Conservation (phyloP, 2,329 filamentous ascomycete species). For the Colletotrichum sp. region DNA sequence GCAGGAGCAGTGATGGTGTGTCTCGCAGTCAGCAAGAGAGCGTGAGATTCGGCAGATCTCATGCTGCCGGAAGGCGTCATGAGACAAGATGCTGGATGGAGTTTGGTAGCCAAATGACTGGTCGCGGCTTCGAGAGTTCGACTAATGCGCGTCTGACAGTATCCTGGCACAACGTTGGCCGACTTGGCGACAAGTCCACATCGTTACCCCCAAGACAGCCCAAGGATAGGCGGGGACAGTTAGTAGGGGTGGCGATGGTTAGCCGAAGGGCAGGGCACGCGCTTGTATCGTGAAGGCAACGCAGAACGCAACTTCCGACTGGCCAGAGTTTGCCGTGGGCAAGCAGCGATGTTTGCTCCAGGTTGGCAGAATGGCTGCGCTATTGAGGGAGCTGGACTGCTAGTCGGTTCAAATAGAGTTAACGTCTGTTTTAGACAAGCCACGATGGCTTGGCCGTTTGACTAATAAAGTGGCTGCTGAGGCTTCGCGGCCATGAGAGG, state of each 20-base stretch:
- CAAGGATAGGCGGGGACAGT: background rate
- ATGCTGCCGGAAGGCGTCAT: background rate
- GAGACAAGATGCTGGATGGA: background rate
- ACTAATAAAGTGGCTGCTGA: background rate
- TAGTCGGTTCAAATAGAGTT: conserved; percentile 9
- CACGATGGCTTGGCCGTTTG: background rate
- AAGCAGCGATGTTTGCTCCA: background rate
- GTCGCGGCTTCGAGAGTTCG: background rate
- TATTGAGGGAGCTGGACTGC: background rate
- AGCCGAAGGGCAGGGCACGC: background rate
- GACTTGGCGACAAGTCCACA: background rate
- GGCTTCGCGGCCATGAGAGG: no score
- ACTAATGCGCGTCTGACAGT: conserved; percentile 3
- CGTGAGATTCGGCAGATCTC: background rate
- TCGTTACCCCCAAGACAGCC: background rate
- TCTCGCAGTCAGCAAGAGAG: background rate
- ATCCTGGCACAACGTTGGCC: background rate
- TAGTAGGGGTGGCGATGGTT: background rate
- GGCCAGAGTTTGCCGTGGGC: background rate
- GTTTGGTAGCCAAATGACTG: background rate
- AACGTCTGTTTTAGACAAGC: background rate
- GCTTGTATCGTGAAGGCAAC: background rate
- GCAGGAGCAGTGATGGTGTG: background rate
- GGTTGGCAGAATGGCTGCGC: background rate
- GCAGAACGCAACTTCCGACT: background rate